These are phyloP conservation scores for Kwoniella shandongensis DNA, from an alignment of 768 basidiomycete species.

Conservation along the genomic window DNA sequence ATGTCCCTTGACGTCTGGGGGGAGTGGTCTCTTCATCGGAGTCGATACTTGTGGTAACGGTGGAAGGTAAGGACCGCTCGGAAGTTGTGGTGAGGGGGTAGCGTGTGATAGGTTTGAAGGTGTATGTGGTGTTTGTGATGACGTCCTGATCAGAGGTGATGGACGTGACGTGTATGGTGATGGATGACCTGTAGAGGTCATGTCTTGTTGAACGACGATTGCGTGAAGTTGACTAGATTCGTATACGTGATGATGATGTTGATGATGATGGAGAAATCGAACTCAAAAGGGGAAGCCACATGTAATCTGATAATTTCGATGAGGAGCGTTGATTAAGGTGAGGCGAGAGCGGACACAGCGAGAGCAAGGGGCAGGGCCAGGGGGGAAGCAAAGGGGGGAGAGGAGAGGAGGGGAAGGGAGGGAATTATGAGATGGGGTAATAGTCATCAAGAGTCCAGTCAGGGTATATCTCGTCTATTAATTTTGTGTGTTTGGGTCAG, in stretches of 20 bases:
- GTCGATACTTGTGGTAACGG: conserved; percentile 1
- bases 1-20: conserved; percentile 8
- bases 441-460: not conserved
- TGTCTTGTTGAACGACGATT: not conserved
- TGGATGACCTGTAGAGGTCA: conserved; percentile 8
- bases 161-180: conserved; percentile 13
- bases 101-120: conserved; percentile 16
- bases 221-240: too few relatives aligned
- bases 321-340: too few relatives aligned
- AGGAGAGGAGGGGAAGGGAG: too few relatives aligned
- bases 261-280: too few relatives aligned
- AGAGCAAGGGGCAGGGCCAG: too few relatives aligned
- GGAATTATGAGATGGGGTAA: not conserved
- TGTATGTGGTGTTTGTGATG: conserved; percentile 14
- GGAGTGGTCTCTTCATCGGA: conserved; percentile 22
- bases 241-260: too few relatives aligned
- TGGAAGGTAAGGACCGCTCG: conserved; percentile 4
- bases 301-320: too few relatives aligned
- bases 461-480: not conserved
- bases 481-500: not conserved
- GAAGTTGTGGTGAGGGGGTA: conserved; percentile 16
- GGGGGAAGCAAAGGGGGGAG: too few relatives aligned
- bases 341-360: too few relatives aligned
- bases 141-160: conserved; percentile 15
- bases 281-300: too few relatives aligned